Evolutionary conservation across 2,329 filamentous ascomycete species (phyloP), one percentile per base, ranked within the genome.

Genomic region (Clonostachys byssicola): DNA sequence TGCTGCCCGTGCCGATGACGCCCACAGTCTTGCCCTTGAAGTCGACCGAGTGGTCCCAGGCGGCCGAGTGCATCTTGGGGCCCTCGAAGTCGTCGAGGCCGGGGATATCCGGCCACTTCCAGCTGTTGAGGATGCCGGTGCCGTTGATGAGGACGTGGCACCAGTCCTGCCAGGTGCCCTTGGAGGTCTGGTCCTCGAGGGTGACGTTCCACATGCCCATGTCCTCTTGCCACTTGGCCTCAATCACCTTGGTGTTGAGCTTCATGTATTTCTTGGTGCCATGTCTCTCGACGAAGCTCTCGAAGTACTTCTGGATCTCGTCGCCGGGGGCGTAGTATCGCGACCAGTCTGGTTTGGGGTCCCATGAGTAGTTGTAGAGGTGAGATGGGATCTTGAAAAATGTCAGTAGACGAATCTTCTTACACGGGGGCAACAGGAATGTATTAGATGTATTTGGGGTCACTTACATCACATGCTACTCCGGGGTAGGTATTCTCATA

Each of bases 361-460:
- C 73, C 74, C 13, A 71, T 77, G 59, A 83, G 77, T 53, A 84
- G 76, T 8, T 83, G 66, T 42, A 81, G 57, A 30, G 80, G 76
- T 63, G 83, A 60, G 56, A 84, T 81, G 36, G 72, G 65, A 56
- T 81, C 83, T 48, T 6, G 14, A 9, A 17, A 17, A 30, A 30
- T 42, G 6, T 46, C 16, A 14, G 12, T 35, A 13, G 17, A 14
- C 16, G 13, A 14, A 6, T 16, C 12, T 18, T 45, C 6, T 30
- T 30, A 30, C 23, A 30, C 8, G 8, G 23, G 12, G 36, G 14
- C 14, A 3, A 42, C 36, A 5, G 5, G 18, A 33, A 34, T 7
- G 16, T 18, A 4, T 4, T 30, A 12, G 40, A 50, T 30, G 23
- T 30, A 2, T 3, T 30, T 30, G 23, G 9, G 17, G 62, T 54